Evolutionary conservation across 1,284 basidiomycete genomes (phyloP).

Genomic region (Fistulinella staudtii): DNA sequence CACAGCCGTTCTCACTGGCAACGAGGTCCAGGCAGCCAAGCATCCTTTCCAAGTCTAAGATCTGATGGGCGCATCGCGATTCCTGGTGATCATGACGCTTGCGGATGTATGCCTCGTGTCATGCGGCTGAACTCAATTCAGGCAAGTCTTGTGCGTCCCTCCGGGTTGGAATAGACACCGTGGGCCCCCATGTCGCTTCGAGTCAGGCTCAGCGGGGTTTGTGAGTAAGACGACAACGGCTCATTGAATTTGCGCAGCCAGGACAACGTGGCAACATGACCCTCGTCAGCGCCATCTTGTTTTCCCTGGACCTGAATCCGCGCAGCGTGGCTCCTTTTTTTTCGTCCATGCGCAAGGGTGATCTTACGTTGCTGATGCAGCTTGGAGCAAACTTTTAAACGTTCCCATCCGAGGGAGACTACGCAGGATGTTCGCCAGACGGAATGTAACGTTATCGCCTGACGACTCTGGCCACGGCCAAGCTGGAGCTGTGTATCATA

Average conservation of each 20-base stretch:
- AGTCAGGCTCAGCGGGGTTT: slow-evolving; percentile 19
- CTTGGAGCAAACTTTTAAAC: slow-evolving; percentile 18
- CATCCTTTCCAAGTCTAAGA: slow-evolving; percentile 9
- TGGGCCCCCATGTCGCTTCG: slow-evolving; percentile 7
- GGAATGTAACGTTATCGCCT: slow-evolving; percentile 4
- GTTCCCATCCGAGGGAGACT: slow-evolving; percentile 1
- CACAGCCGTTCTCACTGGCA: slow-evolving; percentile 12
- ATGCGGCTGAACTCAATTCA: slow-evolving; percentile 7
- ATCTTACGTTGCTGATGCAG: slow-evolving; percentile 17
- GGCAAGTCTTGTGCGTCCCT: slow-evolving; percentile 5
- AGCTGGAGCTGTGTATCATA: too few species aligned
- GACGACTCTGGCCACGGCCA: too few species aligned
- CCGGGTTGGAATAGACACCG: slow-evolving; percentile 6
- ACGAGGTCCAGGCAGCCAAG: slow-evolving; percentile 1
- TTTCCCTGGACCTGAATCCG: slow-evolving; percentile 4
- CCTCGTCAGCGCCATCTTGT: slow-evolving; percentile 11
- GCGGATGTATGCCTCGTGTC: slow-evolving; percentile 9
- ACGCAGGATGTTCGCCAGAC: background rate
- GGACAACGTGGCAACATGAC: slow-evolving; percentile 18
- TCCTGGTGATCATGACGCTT: slow-evolving; percentile 17
- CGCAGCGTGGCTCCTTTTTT: background rate
- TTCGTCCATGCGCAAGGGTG: background rate
- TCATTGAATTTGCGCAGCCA: slow-evolving; percentile 8
- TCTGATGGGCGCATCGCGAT: slow-evolving; percentile 17
- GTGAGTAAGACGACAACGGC: slow-evolving; percentile 8